Evolutionary conservation across 1,139 yeast genomes (phyloP), one percentile per base, ranked within the genome.

Genomic region (Arxiozyma slooffiae): DNA sequence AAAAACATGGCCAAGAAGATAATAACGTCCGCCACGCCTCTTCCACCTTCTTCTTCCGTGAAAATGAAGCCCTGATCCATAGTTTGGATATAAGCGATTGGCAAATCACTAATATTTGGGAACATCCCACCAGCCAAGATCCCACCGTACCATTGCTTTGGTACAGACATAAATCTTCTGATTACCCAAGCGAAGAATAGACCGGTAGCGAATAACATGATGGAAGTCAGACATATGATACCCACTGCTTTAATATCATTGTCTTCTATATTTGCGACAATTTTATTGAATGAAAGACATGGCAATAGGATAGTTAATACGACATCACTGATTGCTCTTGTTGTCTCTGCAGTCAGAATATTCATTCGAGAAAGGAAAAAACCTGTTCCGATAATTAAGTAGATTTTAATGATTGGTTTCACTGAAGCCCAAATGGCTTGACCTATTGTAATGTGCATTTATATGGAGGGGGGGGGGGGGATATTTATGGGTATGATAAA

Each of bases 401-500:
- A 88, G 60, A 90, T 88, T 70, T 90, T 90, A 70, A 89, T 79
- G 55, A 90, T 84, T 21, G 97, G 97, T 71, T 88, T 89, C 47
- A 87, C 90, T 0, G 96, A 79, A 11, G 89, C 76, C 71, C 85
- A 90, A 11, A 90, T 82, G 44, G 87, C 80, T 49, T 77, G 72
- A 16, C 96, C 95, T 43, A 88, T 64, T 1, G 79, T 55, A 47
- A 62, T 55, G 24, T 72, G 68, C 64, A 60, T 73, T 30, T 20
- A 30, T n/a, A 30, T 41, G 23, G 18, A 9, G 21, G 22, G 9
- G 22, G 30, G 21, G 8, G 21, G 21, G 6, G 14, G 7, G 38
- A 21, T n/a, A n/a, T n/a, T n/a, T n/a, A 30, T 30, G n/a, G 2
- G n/a, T 30, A 30, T 30, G 36, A 34, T 11, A 44, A 17, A 7